A percentile compares a stretch with the other conserved stretches of the same genome.
Conservation (phyloP, 257 asterid genomes). For the Nyctanthes arbortristis region DNA sequence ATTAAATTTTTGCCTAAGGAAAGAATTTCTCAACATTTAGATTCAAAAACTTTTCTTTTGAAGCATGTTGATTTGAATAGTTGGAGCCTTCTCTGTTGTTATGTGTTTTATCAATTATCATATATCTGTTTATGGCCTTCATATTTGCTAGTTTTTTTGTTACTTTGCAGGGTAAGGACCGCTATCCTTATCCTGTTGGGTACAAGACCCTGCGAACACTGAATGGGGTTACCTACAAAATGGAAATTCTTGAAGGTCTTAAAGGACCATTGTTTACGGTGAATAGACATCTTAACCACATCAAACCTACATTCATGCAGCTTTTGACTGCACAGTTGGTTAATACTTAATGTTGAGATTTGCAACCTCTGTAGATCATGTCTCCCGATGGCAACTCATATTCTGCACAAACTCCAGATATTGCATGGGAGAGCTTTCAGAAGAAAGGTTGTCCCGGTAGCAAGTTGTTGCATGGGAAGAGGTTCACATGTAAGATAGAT, state of each 20-base stretch:
- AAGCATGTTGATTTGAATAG: no score
- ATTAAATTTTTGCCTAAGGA: no score
- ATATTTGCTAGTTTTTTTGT: conserved; percentile 16
- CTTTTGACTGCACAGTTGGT: conserved; percentile 3
- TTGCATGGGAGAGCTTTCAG: conserved; percentile 86
- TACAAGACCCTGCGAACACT: conserved; percentile 73
- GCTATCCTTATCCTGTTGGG: conserved; percentile 95
- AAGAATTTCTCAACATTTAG: conserved; percentile 1
- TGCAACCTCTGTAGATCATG: conserved; percentile 52
- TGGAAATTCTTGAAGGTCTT: conserved; percentile 87
- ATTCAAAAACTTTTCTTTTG: no score
- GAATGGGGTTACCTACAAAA: conserved; percentile 64
- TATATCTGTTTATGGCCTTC: conserved; percentile 7
- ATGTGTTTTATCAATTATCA: conserved; percentile 13
- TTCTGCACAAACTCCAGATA: conserved; percentile 90
- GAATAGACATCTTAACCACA: conserved; percentile 31
- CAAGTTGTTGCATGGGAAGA: conserved; percentile 76
- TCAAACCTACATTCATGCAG: conserved; percentile 1
- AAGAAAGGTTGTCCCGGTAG: conserved; percentile 60
- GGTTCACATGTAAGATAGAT: conserved; percentile 81
- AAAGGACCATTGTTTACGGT: conserved; percentile 88
- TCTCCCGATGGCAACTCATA: conserved; percentile 74
- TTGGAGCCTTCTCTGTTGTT: conserved; percentile 22
- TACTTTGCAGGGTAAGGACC: conserved; percentile 78
- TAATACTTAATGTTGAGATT: conserved; percentile 23